Conservation (phyloP, 352 stramenopile species). For the Phytophthora hybrid region DNA sequence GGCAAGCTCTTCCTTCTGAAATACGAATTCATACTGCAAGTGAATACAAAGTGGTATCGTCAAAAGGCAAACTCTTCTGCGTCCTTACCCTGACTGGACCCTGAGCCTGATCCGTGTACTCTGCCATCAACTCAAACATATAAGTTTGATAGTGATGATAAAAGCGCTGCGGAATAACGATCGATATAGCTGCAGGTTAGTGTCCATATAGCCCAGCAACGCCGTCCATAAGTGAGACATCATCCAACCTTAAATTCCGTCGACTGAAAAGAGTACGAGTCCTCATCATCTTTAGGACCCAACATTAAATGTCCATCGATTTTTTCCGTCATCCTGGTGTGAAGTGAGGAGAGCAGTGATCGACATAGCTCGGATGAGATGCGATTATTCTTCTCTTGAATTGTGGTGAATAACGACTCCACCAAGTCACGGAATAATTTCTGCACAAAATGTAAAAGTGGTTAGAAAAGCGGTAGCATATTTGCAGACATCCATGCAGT, state of each 20-base stretch:
- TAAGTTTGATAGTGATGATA: slow-evolving; percentile 77
- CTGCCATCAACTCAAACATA: slow-evolving; percentile 73
- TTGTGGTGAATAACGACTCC: slow-evolving; percentile 67
- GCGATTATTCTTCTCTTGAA: slow-evolving; percentile 79
- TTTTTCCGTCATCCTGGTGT: slow-evolving; percentile 68
- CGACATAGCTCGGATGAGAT: slow-evolving; percentile 73
- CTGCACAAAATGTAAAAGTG: slow-evolving; percentile 31
- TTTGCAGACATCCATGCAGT: background rate
- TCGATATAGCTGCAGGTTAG: slow-evolving; percentile 3
- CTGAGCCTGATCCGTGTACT: slow-evolving; percentile 73
- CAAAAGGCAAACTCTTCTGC: background rate
- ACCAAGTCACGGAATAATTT: slow-evolving; percentile 87
- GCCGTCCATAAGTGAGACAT: background rate
- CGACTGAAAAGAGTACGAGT: slow-evolving; percentile 73
- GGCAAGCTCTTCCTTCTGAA: slow-evolving; percentile 70
- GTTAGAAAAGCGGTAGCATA: background rate
- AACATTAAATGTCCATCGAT: slow-evolving; percentile 61
- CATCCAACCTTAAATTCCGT: slow-evolving; percentile 69
- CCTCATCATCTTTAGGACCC: slow-evolving; percentile 51
- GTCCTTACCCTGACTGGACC: slow-evolving; percentile 62
- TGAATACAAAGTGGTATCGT: background rate
- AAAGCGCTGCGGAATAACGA: slow-evolving; percentile 54
- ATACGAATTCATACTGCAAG: background rate
- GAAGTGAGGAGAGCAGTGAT: slow-evolving; percentile 60
- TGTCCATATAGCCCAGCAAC: background rate